A percentile compares a stretch with the other conserved stretches of the same genome.
These are phyloP conservation scores for Solanum hybrid DNA, from an alignment of 305 asterid genomes.

Conservation along the genomic window DNA sequence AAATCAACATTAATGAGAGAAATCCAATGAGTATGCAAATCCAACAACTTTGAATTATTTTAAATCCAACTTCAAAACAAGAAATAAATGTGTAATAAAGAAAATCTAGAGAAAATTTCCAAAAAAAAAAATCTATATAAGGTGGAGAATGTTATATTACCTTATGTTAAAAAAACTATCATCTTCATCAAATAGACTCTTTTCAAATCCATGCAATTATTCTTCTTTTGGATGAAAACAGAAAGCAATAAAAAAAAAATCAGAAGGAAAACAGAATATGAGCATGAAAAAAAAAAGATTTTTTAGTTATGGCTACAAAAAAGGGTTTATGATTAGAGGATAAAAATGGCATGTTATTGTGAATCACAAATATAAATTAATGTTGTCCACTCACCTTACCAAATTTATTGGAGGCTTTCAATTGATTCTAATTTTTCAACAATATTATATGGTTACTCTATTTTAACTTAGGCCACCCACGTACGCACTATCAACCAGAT, in stretches of 20 bases:
- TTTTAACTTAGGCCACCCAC: too few species aligned
- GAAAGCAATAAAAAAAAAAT: neutral
- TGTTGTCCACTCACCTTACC: neutral
- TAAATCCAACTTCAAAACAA: neutral
- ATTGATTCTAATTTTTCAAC: neutral
- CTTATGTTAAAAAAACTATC: neutral
- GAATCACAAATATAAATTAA: neutral
- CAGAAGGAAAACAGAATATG: neutral
- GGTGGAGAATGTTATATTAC: neutral
- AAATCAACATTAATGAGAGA: neutral
- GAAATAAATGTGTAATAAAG: neutral
- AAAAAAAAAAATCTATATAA: neutral
- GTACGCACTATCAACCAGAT: too few species aligned
- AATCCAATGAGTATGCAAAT: neutral
- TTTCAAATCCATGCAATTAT: neutral
- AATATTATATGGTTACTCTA: neutral
- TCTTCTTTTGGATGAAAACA: neutral
- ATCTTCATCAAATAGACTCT: neutral
- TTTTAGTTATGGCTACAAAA: neutral
- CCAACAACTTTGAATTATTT: neutral
- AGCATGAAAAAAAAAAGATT: neutral
- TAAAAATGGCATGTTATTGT: neutral
- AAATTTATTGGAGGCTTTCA: neutral
- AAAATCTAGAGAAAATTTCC: neutral
- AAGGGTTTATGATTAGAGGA: neutral